phyloP scores from a whole-genome alignment of 371 early-diverging fungal genomes.

The Catenaria anguillulae region DNA sequence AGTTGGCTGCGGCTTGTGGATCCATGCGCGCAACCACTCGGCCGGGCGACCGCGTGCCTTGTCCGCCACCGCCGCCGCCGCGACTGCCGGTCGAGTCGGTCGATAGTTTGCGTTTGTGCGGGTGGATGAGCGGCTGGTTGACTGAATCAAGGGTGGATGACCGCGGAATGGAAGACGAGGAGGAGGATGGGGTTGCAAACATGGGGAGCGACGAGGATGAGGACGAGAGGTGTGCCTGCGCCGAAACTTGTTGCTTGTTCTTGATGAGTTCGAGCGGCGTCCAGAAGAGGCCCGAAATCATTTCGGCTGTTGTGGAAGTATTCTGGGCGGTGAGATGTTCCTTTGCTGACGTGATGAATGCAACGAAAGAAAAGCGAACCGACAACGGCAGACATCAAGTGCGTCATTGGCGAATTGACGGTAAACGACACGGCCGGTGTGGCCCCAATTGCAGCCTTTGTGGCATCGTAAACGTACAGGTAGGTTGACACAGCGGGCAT shows the following conservation, averaged over 20 bases:
- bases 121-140: no score
- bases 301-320: slow-evolving; percentile 28
- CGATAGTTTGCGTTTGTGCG: no score
- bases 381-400: background rate
- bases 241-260: slow-evolving; percentile 35
- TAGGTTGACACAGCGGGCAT: slow-evolving; percentile 61
- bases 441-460: slow-evolving; percentile 29
- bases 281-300: slow-evolving; percentile 37
- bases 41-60: no score
- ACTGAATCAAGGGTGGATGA: no score
- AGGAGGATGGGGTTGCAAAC: no score
- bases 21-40: no score
- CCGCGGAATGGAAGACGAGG: no score
- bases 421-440: slow-evolving; percentile 6
- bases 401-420: slow-evolving; percentile 6
- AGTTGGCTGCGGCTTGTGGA: no score
- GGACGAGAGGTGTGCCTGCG: no score
- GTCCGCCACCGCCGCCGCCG: no score
- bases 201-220: no score
- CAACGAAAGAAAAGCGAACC: background rate
- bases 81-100: no score
- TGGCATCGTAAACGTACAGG: slow-evolving; percentile 49
- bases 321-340: background rate
- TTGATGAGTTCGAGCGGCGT: slow-evolving; percentile 78
- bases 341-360: background rate